Percentiles rank a stretch among this genome's conserved stretches.
Conservation (phyloP, 345 rosid genomes). For the Eucalyptus leucophloia region DNA sequence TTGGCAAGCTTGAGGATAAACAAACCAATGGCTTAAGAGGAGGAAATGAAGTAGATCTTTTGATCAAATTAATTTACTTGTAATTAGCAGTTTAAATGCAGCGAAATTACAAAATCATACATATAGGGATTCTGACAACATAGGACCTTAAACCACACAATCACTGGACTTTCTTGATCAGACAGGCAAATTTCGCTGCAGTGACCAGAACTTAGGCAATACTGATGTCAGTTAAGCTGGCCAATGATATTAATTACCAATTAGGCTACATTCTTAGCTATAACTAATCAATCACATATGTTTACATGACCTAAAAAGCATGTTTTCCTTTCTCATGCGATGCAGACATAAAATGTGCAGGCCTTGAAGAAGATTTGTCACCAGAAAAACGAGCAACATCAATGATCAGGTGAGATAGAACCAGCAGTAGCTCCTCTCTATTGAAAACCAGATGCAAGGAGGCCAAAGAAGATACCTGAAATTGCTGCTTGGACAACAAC, state of each 20-base stretch:
- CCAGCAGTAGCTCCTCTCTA: background rate
- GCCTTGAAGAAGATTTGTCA: background rate
- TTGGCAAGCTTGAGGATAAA: background rate
- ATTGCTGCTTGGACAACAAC: slow-evolving; percentile 8
- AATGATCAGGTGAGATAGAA: background rate
- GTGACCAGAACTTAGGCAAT: background rate
- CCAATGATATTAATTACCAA: background rate
- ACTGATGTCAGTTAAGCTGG: background rate
- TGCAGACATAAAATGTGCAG: background rate
- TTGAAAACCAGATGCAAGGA: background rate
- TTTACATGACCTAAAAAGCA: background rate
- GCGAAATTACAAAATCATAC: background rate
- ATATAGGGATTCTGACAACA: background rate
- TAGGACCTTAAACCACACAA: background rate
- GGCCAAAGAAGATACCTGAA: slow-evolving; percentile 1
- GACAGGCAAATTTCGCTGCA: background rate
- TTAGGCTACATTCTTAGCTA: background rate
- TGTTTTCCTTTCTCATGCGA: background rate
- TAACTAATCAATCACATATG: background rate
- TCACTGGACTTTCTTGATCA: background rate
- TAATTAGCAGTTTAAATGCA: background rate
- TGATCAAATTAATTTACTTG: background rate
- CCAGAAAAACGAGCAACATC: background rate
- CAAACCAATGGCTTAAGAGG: background rate
- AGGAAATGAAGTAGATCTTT: background rate